Evolutionary conservation across 2,329 filamentous ascomycete genomes (phyloP).

Genomic region (Elsinoe arachidis): DNA sequence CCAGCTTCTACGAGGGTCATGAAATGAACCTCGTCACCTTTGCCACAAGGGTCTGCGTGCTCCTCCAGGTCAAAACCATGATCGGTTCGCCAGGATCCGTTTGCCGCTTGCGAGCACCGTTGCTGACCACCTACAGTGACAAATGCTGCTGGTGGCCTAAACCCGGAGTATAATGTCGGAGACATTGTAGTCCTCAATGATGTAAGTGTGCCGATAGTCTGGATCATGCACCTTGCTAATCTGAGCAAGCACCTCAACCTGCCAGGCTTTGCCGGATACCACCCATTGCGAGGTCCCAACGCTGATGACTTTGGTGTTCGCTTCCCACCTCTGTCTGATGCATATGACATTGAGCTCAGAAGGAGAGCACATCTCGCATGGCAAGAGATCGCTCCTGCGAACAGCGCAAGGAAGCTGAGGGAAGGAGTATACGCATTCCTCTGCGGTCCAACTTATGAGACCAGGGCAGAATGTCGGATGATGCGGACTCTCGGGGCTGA

Average conservation of each 20-base stretch:
- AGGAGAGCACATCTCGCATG: slow-evolving; percentile 50
- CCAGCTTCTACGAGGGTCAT: slow-evolving; percentile 60
- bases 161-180: slow-evolving; percentile 54
- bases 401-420: slow-evolving; percentile 45
- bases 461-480: slow-evolving; percentile 56
- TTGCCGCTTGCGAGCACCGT: background rate
- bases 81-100: slow-evolving; percentile 36
- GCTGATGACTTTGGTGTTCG: slow-evolving; percentile 53
- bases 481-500: slow-evolving; percentile 54
- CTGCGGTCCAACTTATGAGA: slow-evolving; percentile 57
- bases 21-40: slow-evolving; percentile 55
- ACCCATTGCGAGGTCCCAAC: slow-evolving; percentile 56
- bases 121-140: slow-evolving; percentile 41
- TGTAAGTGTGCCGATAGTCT: slow-evolving; percentile 31
- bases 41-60: slow-evolving; percentile 55
- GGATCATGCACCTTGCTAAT: background rate
- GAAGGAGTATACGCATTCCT: slow-evolving; percentile 61
- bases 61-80: slow-evolving; percentile 52
- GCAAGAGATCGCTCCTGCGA: slow-evolving; percentile 40
- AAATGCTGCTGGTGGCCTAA: slow-evolving; percentile 58
- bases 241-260: slow-evolving; percentile 51
- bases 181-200: slow-evolving; percentile 59
- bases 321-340: slow-evolving; percentile 57
- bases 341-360: slow-evolving; percentile 55
- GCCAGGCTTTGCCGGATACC: slow-evolving; percentile 51